These are phyloP conservation scores for Trypethelium eluteriae DNA, from an alignment of 495 filamentous ascomycete species.

Conservation along the genomic window DNA sequence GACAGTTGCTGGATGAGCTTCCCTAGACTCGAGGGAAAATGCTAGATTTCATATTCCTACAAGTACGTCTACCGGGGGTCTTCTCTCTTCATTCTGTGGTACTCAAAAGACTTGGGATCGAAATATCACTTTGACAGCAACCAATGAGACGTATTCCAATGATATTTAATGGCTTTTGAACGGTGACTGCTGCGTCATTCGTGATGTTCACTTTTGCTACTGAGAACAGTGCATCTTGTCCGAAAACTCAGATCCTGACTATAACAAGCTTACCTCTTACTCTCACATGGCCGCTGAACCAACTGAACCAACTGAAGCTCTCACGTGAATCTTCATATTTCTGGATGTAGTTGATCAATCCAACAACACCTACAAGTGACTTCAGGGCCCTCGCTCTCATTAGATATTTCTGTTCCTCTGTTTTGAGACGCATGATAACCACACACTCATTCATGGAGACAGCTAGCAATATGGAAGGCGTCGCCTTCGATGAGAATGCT, in stretches of 20 bases:
- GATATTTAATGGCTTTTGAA: not conserved
- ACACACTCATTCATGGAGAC: not conserved
- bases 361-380: too few species aligned
- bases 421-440: not conserved
- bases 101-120: slow-evolving; percentile 10
- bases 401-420: not conserved
- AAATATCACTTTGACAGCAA: slow-evolving; percentile 10
- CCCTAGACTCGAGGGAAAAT: not conserved
- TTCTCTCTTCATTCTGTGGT: slow-evolving; percentile 10
- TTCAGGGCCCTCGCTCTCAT: not conserved
- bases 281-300: not conserved
- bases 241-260: too few species aligned
- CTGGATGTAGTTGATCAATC: too few species aligned
- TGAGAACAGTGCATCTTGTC: too few species aligned
- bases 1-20: not conserved
- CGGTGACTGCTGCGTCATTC: not conserved
- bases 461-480: not conserved
- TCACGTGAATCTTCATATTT: too few species aligned
- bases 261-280: too few species aligned
- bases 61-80: not conserved
- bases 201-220: not conserved
- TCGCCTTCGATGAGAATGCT: not conserved
- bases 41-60: slow-evolving; percentile 13
- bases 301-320: not conserved
- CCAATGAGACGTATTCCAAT: not conserved